Conservation (phyloP, 129 eudicot species). For the Pulicaria dysenterica region DNA sequence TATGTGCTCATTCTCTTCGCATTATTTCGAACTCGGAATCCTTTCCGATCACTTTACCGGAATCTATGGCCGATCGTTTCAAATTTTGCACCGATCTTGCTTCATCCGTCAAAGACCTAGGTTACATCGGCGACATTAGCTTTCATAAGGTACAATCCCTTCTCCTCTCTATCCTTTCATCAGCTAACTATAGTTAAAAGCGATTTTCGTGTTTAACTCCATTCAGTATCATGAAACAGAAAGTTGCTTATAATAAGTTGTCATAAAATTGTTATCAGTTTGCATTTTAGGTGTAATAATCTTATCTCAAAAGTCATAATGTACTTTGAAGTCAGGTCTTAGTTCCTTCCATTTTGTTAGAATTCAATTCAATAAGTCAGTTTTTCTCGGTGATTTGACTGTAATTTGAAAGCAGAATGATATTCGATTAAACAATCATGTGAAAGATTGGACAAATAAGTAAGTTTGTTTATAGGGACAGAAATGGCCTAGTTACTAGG, state of each 20-base stretch:
- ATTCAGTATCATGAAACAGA: background rate
- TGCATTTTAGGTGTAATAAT: constrained; percentile 11
- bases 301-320: background rate
- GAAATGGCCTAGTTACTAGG: background rate
- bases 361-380: background rate
- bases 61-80: constrained; percentile 61
- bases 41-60: constrained; percentile 54
- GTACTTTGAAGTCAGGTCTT: no score
- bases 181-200: background rate
- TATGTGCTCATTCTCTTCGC: constrained; percentile 51
- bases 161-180: background rate
- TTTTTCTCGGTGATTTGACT: background rate
- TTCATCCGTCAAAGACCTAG: constrained; percentile 49
- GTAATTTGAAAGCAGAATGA: background rate
- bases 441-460: constrained; percentile 2
- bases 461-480: background rate
- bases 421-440: background rate
- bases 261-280: background rate
- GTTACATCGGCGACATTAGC: constrained; percentile 57
- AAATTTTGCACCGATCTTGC: constrained; percentile 60
- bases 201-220: background rate
- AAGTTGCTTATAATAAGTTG: background rate
- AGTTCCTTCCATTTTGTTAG: no score
- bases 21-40: constrained; percentile 41
- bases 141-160: constrained; percentile 54